Conservation (phyloP, 2,329 filamentous ascomycete species). For the Harringtonia aguacate region DNA sequence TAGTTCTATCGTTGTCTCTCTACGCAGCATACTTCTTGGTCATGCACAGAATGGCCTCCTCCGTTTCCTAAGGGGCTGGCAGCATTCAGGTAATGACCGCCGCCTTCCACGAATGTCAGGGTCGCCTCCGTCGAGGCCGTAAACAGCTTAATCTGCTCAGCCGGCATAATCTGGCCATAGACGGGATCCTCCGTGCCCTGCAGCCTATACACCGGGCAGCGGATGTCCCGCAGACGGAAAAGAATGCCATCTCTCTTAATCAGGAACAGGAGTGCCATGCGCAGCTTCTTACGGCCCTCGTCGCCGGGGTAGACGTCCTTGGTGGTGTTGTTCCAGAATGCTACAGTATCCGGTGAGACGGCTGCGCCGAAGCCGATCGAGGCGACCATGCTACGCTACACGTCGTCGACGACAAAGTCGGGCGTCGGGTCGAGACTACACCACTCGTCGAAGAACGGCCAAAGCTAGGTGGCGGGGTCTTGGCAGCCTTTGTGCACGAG, state of each 20-base stretch:
- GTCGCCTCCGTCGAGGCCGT: constrained; percentile 32
- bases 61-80: constrained; percentile 35
- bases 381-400: constrained; percentile 33
- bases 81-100: constrained; percentile 37
- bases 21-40: constrained; percentile 15
- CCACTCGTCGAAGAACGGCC: constrained; percentile 32
- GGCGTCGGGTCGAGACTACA: constrained; percentile 25
- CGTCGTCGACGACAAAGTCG: constrained; percentile 35
- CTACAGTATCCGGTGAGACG: constrained; percentile 22
- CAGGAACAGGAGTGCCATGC: constrained; percentile 33
- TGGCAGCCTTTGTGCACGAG: constrained; percentile 33
- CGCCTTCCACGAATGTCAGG: constrained; percentile 30
- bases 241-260: constrained; percentile 36
- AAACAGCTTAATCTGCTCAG: constrained; percentile 40
- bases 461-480: constrained; percentile 30
- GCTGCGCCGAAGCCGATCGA: constrained; percentile 32
- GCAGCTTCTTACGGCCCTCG: constrained; percentile 34
- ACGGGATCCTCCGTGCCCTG: constrained; percentile 37
- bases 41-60: constrained; percentile 33
- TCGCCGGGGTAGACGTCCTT: constrained; percentile 36
- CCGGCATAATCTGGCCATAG: constrained; percentile 26
- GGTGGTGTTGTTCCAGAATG: constrained; percentile 35
- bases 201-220: constrained; percentile 32
- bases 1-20: too few species aligned
- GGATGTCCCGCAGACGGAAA: constrained; percentile 32